Evolutionary conservation across 2,329 filamentous ascomycete species (phyloP), one percentile per base, ranked within the genome.

Genomic region (Fusarium nanum): DNA sequence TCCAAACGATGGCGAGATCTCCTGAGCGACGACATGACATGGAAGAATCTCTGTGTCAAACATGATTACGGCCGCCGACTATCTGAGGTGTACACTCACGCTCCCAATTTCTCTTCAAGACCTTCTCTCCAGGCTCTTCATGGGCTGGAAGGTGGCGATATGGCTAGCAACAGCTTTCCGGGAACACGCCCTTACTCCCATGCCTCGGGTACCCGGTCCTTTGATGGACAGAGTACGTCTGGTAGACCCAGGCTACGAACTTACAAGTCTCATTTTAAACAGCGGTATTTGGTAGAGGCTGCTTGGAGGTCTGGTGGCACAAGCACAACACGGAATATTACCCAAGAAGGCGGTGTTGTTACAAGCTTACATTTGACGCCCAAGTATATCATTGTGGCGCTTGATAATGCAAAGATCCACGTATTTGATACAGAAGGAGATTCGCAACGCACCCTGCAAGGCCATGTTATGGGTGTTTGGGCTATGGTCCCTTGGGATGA

Each of bases 391-490:
- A 94, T 99, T 49, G 94, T 98, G 69, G 96, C 96, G 52, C 87
- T 99, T 68, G 96, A 99, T 83, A 99, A 98, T 80, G 95, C 96
- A 40, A 97, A 97, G 83, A 99, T 99, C 47, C 96, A 99, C 80
- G 94, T 99, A 27, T 99, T 98, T 78, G 93, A 98, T 78, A 94
- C 93, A 1, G 89, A 96, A 72, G 96, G 96, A 34, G 91, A 94
- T 73, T 90, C 93, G 70, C 90, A 97, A 74, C 93, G 94, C 78
- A 97, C 93, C 4, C 83, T 99, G 28, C 92, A 96, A 77, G 96
- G 96, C 13, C 96, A 99, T 82, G 93, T 98, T 46, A 99, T 99
- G 96, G 96, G 96, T 42, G 96, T 99, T 22, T 99, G 96, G 96
- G 96, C 96, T 50, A 98, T 99, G 95, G 94, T 99, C 25, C 96